These are phyloP conservation scores for Areca catechu DNA, from an alignment of 176 grass and related monocot species.

Conservation along the genomic window DNA sequence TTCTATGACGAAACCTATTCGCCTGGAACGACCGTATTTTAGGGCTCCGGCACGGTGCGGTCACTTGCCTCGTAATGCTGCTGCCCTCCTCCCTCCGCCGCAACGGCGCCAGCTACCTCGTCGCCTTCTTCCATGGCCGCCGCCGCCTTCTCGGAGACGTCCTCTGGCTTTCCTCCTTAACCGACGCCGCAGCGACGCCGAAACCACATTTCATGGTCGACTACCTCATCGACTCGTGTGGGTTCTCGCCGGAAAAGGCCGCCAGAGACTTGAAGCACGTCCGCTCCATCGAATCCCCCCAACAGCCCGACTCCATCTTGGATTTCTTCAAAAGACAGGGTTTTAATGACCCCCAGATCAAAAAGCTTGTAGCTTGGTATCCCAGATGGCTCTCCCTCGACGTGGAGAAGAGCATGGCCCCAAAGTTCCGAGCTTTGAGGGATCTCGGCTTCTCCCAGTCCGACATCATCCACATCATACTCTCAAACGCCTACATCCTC, in stretches of 20 bases:
- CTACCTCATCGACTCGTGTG: slow-evolving; percentile 40
- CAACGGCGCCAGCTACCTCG: no score
- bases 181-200: no score
- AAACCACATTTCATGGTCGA: slow-evolving; percentile 24
- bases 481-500: background rate
- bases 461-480: background rate
- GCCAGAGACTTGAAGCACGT: slow-evolving; percentile 22
- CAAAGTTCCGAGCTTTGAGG: background rate
- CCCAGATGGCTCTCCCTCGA: background rate
- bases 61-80: no score
- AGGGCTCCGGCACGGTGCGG: no score
- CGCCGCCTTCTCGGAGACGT: no score
- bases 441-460: background rate
- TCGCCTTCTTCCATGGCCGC: no score
- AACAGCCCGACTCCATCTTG: slow-evolving; percentile 12
- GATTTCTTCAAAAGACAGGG: slow-evolving; percentile 14
- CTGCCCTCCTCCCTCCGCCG: no score
- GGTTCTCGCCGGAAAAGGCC: slow-evolving; percentile 23
- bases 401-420: background rate
- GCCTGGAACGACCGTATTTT: no score
- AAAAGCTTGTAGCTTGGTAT: background rate
- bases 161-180: no score
- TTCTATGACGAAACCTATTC: no score
- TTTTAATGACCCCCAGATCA: background rate
- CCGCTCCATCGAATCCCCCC: slow-evolving; percentile 18